Evolutionary conservation across 2,329 filamentous ascomycete genomes (phyloP).

Genomic region (Arthrobotrys pseudoclavata): DNA sequence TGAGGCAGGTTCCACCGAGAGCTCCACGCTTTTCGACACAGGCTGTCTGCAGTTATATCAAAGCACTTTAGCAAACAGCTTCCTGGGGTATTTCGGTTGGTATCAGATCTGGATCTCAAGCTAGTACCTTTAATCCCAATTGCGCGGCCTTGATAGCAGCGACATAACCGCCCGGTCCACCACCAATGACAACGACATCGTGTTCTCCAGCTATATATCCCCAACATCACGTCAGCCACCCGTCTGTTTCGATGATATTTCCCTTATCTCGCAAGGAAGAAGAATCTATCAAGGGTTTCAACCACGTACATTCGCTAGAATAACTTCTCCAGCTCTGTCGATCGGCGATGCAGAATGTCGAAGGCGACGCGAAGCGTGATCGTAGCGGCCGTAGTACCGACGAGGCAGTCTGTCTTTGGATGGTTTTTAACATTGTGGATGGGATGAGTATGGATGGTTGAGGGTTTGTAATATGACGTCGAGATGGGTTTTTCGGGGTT

Average conservation of each 20-base stretch:
- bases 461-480: constrained; percentile 49
- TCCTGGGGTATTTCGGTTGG: neutral
- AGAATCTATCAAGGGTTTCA: neutral
- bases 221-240: constrained; percentile 4
- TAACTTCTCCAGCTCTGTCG: constrained; percentile 58
- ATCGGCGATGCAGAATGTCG: constrained; percentile 53
- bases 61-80: neutral
- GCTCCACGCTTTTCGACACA: constrained; percentile 98
- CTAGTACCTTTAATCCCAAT: constrained; percentile 90
- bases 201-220: constrained; percentile 79
- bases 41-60: constrained; percentile 75
- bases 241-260: constrained; percentile 8
- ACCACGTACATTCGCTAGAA: constrained; percentile 64
- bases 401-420: constrained; percentile 53
- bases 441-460: constrained; percentile 9
- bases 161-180: constrained; percentile 98
- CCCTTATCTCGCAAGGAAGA: neutral
- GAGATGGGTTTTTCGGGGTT: constrained; percentile 24
- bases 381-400: constrained; percentile 54
- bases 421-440: constrained; percentile 53
- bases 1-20: constrained; percentile 96
- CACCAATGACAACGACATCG: constrained; percentile 96
- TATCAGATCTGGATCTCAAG: neutral
- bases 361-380: constrained; percentile 54
- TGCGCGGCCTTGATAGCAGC: constrained; percentile 99